Base-by-base conservation (phyloP, 768 basidiomycete genomes). In the Mrakia blollopis region DNA sequence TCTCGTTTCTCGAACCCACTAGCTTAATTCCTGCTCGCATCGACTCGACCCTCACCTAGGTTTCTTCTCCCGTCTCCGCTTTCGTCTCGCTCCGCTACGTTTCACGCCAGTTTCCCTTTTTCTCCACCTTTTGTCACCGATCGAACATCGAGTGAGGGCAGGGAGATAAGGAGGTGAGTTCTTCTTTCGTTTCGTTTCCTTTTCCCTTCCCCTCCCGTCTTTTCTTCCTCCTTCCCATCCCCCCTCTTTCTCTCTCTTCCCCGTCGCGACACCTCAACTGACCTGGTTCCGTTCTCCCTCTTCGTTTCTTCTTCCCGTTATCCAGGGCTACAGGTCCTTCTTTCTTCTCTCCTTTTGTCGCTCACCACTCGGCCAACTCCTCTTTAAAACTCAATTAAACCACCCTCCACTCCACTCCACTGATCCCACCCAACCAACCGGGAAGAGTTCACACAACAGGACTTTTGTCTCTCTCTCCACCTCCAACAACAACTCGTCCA, bases 291-390 rank as follows among this genome's bases (percentile, higher is more conserved):
- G 6, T 50, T 50, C 47, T 47, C 47, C 23, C 21, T 39, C 32
- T 16, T 30, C 30, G 21, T 44, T 28, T 32, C 54, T 50, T 30
- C 41, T n/a, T 30, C 47, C 28, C 5, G 7, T 30, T 18, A 30
- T 71, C 25, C 69, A 71, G 69, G 67, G 75, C 75, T 68, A 68
- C 75, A 76, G 75, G 75, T 76, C 75, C 65, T 74, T 71, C 47
- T 30, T 28, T 14, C 32, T 13, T 63, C 62, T 47, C 57, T n/a
- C 57, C 7, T 3, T n/a, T 10, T n/a, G 28, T 28, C 44, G 44
- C 14, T 44, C 44, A 44, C 44, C 44, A 44, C 52, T 63, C 44
- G 44, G 61, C 39, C 63, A n/a, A 69, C 65, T 44, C 28, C 75
- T 41, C n/a, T 52, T 37, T 54, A 57, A 54, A 76, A 54, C 35